These are phyloP conservation scores for Artemisia argyi DNA, from an alignment of 129 eudicot species.

Conservation along the genomic window DNA sequence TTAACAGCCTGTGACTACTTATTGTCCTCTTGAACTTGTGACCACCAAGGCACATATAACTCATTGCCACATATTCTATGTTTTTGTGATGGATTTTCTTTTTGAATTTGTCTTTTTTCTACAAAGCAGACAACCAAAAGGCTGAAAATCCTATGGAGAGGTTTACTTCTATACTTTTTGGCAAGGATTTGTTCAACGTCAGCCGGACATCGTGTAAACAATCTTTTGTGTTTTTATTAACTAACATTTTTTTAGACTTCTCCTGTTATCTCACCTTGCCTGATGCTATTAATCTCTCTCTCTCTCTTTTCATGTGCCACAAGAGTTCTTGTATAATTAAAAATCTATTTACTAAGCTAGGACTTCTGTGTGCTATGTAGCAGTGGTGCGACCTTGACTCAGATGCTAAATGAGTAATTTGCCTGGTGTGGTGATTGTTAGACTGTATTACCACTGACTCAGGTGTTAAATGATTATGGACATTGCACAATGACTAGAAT, in stretches of 20 bases:
- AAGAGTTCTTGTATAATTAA: background rate
- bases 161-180: slow-evolving; percentile 20
- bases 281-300: slow-evolving; percentile 6
- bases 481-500: too few relatives aligned
- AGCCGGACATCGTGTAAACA: slow-evolving; percentile 9
- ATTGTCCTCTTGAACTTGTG: slow-evolving; percentile 1
- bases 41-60: slow-evolving; percentile 12
- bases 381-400: background rate
- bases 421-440: too few relatives aligned
- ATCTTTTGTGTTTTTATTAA: background rate
- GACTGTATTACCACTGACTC: too few relatives aligned
- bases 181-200: slow-evolving; percentile 24
- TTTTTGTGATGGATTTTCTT: slow-evolving; percentile 9
- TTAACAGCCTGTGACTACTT: slow-evolving; percentile 1
- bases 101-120: slow-evolving; percentile 5
- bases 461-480: too few relatives aligned
- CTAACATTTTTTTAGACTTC: background rate
- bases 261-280: background rate
- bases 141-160: slow-evolving; percentile 21
- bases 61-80: background rate
- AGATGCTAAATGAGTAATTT: too few relatives aligned
- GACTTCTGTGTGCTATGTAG: background rate
- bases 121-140: slow-evolving; percentile 19
- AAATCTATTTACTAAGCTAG: background rate
- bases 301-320: background rate